These are phyloP conservation scores for Penicillium canariense DNA, from an alignment of 495 filamentous ascomycete species.

Conservation along the genomic window DNA sequence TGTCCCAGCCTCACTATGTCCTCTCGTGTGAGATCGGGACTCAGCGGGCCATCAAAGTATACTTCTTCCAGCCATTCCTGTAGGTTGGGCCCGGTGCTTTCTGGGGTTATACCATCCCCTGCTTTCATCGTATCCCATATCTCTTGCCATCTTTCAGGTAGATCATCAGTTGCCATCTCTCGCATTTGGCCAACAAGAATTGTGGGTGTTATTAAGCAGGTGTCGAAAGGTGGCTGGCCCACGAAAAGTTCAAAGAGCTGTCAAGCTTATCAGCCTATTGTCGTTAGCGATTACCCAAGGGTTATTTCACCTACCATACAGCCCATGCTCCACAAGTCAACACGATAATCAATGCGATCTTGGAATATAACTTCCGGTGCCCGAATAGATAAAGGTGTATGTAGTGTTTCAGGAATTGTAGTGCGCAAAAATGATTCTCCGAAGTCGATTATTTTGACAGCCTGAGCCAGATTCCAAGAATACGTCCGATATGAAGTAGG, in stretches of 20 bases:
- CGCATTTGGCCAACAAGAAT: constrained; percentile 35
- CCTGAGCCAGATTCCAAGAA: no score
- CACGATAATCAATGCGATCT: constrained; percentile 35
- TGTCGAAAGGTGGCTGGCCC: constrained; percentile 39
- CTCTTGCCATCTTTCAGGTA: constrained; percentile 34
- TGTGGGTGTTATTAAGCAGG: constrained; percentile 27
- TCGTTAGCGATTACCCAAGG: neutral
- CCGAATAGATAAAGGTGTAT: constrained; percentile 33
- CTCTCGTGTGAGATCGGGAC: constrained; percentile 27
- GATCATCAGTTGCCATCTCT: constrained; percentile 30
- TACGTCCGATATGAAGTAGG: constrained; percentile 20
- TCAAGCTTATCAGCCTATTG: constrained; percentile 14
- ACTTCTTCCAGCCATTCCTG: constrained; percentile 40
- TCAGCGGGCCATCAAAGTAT: constrained; percentile 29
- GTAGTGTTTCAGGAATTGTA: constrained; percentile 26
- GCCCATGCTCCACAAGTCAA: constrained; percentile 46
- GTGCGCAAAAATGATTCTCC: constrained; percentile 39
- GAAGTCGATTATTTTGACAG: constrained; percentile 43
- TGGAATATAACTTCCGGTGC: constrained; percentile 46
- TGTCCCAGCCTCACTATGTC: constrained; percentile 31
- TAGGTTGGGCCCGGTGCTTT: constrained; percentile 23
- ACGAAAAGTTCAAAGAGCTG: constrained; percentile 42
- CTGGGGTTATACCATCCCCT: constrained; percentile 7
- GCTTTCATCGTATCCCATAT: constrained; percentile 23
- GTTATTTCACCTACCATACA: constrained; percentile 34